Evolutionary conservation across 1,284 basidiomycete species (phyloP), one percentile per base, ranked within the genome.

Genomic region (Boletus mariae): DNA sequence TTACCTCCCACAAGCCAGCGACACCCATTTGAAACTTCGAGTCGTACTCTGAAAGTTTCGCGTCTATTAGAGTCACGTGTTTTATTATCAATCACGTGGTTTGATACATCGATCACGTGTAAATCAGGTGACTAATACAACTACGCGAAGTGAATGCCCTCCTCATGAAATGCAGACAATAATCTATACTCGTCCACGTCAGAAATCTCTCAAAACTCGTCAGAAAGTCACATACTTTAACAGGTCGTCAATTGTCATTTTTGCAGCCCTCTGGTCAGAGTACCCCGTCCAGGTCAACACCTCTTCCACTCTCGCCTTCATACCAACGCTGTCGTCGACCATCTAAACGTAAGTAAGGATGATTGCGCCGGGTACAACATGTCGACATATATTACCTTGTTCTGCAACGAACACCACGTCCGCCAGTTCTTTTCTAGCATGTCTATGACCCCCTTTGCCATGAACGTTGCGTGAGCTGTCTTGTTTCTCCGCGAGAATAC

Each of bases 361-460:
- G 5, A 25, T 37, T n/a, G 10, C 28, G 20, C 4, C 0, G 13
- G 1, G 13, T 17, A 3, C 6, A 28, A 4, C 12, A 3, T 8
- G n/a, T 38, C n/a, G 5, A 37, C 45, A 37, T 11, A 31, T 15
- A 77, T 57, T 58, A 90, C 90, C 78, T 82, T 79, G 61, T 88
- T 80, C 59, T 88, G 85, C 65, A 92, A 80, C 3, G 93, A 84
- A 65, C 92, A 89, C 90, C 92, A 97, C n/a, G 94, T 97, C 71
- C 86, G 85, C 79, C 91, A 91, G 70, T 98, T 99, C 64, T 84
- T 84, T 72, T 98, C 95, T 57, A 98, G 72, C 89, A 99, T 92
- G 62, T 95, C 91, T 65, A 91, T 80, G 12, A 99, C 94, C 3
- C 96, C 96, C 67, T 92, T 94, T 4, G 95, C 94, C 75, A 85